Evolutionary conservation across 257 asterid species (phyloP).

Genomic region (Jacaranda mimosifolia): DNA sequence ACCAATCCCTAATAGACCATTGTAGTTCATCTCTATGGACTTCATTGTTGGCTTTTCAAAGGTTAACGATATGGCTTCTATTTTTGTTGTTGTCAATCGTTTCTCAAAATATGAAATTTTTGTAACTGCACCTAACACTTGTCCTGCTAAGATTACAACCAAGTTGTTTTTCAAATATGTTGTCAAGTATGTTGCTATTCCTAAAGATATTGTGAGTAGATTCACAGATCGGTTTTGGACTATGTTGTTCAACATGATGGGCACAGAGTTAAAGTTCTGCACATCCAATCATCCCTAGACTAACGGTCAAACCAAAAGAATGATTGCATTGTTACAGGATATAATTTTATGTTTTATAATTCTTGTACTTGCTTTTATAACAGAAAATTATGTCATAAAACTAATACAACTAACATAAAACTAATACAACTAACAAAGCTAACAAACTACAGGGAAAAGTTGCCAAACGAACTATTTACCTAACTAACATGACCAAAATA

Average conservation of each 20-base stretch:
- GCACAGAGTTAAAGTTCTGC: not conserved
- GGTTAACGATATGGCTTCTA: not conserved
- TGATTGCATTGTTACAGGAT: too few relatives aligned
- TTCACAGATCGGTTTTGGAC: not conserved
- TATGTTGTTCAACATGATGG: not conserved
- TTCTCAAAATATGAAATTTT: not conserved
- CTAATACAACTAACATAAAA: too few relatives aligned
- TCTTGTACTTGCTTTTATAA: too few relatives aligned
- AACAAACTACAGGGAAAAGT: too few relatives aligned
- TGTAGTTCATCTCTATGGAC: not conserved
- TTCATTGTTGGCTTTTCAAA: not conserved
- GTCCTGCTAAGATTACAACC: not conserved
- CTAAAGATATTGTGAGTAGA: not conserved
- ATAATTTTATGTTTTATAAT: too few relatives aligned
- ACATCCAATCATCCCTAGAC: not conserved
- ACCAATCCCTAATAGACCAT: not conserved
- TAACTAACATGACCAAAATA: too few relatives aligned
- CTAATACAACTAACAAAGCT: too few relatives aligned
- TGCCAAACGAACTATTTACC: too few relatives aligned
- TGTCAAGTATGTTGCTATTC: not conserved
- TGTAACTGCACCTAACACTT: not conserved
- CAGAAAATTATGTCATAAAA: too few relatives aligned
- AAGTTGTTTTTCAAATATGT: not conserved
- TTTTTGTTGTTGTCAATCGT: not conserved
- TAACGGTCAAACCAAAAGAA: too few relatives aligned